Percentiles rank a stretch among this genome's conserved stretches.
phyloP scores from a whole-genome alignment of 495 filamentous ascomycete genomes.

The Aspergillus coremiiformis region DNA sequence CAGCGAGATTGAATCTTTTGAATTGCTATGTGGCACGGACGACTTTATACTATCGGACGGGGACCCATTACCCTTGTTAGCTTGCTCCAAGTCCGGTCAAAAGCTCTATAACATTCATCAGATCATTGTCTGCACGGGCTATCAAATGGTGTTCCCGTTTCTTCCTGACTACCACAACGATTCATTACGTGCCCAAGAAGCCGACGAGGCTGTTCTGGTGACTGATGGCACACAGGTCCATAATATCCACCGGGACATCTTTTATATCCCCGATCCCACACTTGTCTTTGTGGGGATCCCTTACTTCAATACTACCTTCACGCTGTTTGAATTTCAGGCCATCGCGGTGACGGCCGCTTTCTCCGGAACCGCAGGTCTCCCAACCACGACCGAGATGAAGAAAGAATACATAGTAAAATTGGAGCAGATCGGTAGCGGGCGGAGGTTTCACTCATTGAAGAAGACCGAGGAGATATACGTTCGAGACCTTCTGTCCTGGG shows the following conservation, averaged over 20 bases:
- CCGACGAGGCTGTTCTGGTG: constrained; percentile 46
- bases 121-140: constrained; percentile 58
- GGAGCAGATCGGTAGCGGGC: constrained; percentile 39
- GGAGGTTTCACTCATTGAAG: constrained; percentile 47
- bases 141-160: constrained; percentile 55
- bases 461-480: constrained; percentile 51
- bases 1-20: constrained; percentile 35
- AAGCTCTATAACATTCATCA: constrained; percentile 46
- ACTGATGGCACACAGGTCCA: constrained; percentile 60
- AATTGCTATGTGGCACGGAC: no score
- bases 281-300: constrained; percentile 55
- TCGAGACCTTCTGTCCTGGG: constrained; percentile 44
- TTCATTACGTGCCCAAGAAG: constrained; percentile 18
- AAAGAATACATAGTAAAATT: constrained; percentile 44
- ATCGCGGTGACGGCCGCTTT: constrained; percentile 52
- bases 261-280: constrained; percentile 58
- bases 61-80: constrained; percentile 26
- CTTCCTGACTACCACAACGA: constrained; percentile 41
- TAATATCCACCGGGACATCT: constrained; percentile 60
- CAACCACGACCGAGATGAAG: constrained; percentile 39
- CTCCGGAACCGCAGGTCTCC: constrained; percentile 44
- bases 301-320: constrained; percentile 54
- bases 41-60: constrained; percentile 30
- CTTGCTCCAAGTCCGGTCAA: constrained; percentile 36
- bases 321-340: constrained; percentile 60